A percentile compares a stretch with the other conserved stretches of the same genome.
Evolutionary conservation across 352 stramenopile genomes (phyloP).

Genomic region (Globisporangium paddicum): DNA sequence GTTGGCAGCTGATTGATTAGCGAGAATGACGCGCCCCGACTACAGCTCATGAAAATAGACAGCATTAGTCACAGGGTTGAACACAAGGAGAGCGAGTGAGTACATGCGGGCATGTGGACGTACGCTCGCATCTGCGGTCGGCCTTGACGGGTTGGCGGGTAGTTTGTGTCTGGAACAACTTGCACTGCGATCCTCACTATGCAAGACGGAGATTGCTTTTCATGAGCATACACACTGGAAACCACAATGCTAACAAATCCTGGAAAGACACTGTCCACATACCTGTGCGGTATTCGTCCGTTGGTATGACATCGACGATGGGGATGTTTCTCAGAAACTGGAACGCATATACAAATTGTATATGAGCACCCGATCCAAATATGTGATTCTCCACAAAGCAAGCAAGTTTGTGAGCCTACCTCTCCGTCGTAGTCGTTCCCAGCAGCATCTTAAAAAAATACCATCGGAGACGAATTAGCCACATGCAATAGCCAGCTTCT

Average conservation of each 20-base stretch:
- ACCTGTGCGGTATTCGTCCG: slow-evolving; percentile 33
- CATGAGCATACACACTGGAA: not conserved
- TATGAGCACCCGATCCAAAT: no score
- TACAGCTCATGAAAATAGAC: slow-evolving; percentile 9
- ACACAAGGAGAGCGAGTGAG: no score
- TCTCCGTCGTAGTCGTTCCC: slow-evolving; percentile 52
- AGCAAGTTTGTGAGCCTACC: slow-evolving; percentile 17
- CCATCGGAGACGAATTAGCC: not conserved
- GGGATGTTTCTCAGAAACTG: slow-evolving; percentile 19
- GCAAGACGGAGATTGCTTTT: not conserved
- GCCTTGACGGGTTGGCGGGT: slow-evolving; percentile 17
- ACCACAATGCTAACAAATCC: not conserved
- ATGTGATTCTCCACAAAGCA: no score
- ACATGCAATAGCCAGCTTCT: not conserved
- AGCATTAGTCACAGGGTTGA: no score
- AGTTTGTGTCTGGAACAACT: slow-evolving; percentile 21
- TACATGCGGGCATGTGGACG: not conserved
- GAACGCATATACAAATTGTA: not conserved
- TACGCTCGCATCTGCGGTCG: slow-evolving; percentile 32
- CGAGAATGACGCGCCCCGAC: slow-evolving; percentile 48
- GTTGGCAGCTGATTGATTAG: slow-evolving; percentile 81
- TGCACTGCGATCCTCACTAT: slow-evolving; percentile 58
- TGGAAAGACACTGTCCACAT: not conserved
- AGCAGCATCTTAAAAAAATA: slow-evolving; percentile 26
- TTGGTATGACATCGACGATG: slow-evolving; percentile 27